A percentile compares a stretch with the other conserved stretches of the same genome.
Evolutionary conservation across 345 rosid species (phyloP).

Genomic region (Brassica juncea): DNA sequence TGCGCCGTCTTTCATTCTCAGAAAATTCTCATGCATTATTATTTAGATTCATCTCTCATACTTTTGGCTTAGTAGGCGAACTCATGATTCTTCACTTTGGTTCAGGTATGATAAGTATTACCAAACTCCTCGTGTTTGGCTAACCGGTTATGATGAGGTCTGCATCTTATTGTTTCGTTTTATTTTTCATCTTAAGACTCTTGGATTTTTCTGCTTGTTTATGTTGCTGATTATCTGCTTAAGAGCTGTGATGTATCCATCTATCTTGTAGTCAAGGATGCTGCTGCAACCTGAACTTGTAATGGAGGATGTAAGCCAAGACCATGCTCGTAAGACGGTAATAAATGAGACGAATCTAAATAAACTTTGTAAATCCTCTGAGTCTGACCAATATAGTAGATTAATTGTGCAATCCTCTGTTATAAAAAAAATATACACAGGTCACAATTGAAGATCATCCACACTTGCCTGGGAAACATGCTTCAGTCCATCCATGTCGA

Average conservation of each 20-base stretch:
- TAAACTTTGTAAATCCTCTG: neutral
- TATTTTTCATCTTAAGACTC: neutral
- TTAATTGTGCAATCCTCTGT: neutral
- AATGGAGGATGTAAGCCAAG: constrained; percentile 91
- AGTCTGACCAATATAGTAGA: constrained; percentile 10
- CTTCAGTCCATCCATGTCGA: constrained; percentile 98
- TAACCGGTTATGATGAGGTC: constrained; percentile 94
- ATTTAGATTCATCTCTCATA: neutral
- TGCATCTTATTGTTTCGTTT: constrained; percentile 27
- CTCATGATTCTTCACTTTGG: constrained; percentile 9
- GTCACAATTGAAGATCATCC: constrained; percentile 87
- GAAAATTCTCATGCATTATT: neutral
- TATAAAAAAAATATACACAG: neutral
- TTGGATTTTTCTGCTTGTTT: neutral
- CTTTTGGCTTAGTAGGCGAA: constrained; percentile 5
- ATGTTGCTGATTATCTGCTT: constrained; percentile 5
- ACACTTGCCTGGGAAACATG: constrained; percentile 97
- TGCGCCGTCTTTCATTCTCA: neutral
- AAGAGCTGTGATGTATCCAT: constrained; percentile 29
- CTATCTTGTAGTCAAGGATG: constrained; percentile 70
- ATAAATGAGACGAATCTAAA: neutral
- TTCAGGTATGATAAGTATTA: constrained; percentile 86
- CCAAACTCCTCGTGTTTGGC: constrained; percentile 96
- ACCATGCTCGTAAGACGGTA: constrained; percentile 92
- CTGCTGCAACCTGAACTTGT: constrained; percentile 86